These are phyloP conservation scores for Quercus engelmannii DNA, from an alignment of 306 rosid species.

Conservation along the genomic window DNA sequence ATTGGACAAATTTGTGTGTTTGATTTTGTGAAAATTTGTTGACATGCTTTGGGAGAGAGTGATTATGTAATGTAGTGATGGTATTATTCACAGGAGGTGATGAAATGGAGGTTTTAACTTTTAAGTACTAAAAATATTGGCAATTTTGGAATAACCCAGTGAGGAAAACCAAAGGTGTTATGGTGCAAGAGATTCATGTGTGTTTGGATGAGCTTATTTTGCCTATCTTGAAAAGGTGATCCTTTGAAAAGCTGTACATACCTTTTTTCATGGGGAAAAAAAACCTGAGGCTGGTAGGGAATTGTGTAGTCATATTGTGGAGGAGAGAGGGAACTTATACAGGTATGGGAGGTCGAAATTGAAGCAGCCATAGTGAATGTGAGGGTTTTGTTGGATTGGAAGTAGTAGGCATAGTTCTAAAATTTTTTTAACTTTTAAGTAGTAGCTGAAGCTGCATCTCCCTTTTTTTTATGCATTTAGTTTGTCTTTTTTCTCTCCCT, in stretches of 20 bases:
- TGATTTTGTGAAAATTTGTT: neutral
- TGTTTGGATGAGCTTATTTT: no score
- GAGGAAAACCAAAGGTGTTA: neutral
- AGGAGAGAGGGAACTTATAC: neutral
- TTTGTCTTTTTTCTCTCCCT: neutral
- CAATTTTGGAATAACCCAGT: no score
- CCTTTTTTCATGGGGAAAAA: no score
- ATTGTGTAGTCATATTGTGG: neutral
- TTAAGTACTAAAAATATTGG: no score
- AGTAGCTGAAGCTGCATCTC: neutral
- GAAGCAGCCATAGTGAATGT: neutral
- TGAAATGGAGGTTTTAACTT: neutral
- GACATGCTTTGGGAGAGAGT: neutral
- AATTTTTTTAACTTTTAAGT: neutral
- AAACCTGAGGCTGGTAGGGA: neutral
- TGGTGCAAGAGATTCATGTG: neutral
- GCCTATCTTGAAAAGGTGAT: no score
- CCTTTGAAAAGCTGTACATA: no score
- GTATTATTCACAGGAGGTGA: neutral
- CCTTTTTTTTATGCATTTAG: neutral
- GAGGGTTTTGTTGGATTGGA: neutral
- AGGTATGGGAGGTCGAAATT: neutral
- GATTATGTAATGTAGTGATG: neutral
- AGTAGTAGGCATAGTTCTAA: neutral
- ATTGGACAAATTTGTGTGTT: neutral